A percentile compares a stretch with the other conserved stretches of the same genome.
Evolutionary conservation across 1,284 basidiomycete species (phyloP).

Genomic region (Ustilago lituana): DNA sequence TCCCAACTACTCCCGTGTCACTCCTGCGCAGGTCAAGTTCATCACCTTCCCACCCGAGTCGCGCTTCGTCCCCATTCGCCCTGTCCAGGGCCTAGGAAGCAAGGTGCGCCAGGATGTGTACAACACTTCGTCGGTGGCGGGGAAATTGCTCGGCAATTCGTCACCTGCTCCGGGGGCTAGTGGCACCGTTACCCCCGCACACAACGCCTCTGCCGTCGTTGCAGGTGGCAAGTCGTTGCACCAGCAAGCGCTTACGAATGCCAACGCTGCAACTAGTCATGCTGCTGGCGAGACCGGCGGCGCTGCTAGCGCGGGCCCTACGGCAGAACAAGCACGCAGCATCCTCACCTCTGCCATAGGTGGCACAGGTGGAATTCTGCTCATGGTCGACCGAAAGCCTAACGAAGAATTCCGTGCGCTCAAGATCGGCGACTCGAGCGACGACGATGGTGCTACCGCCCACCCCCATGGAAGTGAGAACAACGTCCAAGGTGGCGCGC

Average conservation of each 20-base stretch:
- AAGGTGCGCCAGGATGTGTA: conserved; percentile 51
- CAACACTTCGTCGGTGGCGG: conserved; percentile 53
- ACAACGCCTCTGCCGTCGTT: not conserved
- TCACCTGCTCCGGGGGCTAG: conserved; percentile 55
- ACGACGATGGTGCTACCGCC: conserved; percentile 20
- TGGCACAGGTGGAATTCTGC: conserved; percentile 61
- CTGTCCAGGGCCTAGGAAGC: conserved; percentile 70
- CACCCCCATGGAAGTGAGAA: conserved; percentile 5
- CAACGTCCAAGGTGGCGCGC: not conserved
- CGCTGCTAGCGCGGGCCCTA: conserved; percentile 11
- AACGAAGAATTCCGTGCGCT: conserved; percentile 53
- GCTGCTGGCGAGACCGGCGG: conserved; percentile 12
- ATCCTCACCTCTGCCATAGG: conserved; percentile 56
- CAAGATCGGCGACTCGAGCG: conserved; percentile 30
- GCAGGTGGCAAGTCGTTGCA: conserved; percentile 22
- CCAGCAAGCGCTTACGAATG: conserved; percentile 40
- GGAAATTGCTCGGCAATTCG: conserved; percentile 50
- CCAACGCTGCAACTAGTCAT: conserved; percentile 15
- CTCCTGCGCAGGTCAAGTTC: conserved; percentile 85
- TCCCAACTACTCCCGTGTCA: conserved; percentile 90
- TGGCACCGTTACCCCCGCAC: conserved; percentile 51
- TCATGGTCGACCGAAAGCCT: conserved; percentile 59
- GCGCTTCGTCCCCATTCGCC: conserved; percentile 89
- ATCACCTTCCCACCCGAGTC: conserved; percentile 82
- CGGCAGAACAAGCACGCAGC: conserved; percentile 49